These are phyloP conservation scores for Mortierella sp. DNA, from an alignment of 371 early-diverging fungal genomes.

Conservation along the genomic window DNA sequence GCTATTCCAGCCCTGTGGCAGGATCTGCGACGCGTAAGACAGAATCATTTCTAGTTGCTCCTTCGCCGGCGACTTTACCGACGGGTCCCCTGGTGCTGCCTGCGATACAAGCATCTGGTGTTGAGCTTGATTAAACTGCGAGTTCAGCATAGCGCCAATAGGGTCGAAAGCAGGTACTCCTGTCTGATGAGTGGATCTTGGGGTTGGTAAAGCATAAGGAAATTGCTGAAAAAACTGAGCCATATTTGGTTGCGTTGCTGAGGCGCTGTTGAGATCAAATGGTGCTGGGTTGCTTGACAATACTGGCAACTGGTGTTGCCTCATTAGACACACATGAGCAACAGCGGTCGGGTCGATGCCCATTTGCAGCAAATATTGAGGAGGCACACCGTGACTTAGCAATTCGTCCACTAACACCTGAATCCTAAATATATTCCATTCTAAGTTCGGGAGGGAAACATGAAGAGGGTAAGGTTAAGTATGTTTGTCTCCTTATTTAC, in stretches of 20 bases:
- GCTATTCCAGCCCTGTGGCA: constrained; percentile 12
- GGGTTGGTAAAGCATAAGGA: background rate
- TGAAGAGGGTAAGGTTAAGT: background rate
- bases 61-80: background rate
- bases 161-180: no score
- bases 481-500: background rate
- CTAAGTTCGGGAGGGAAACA: background rate
- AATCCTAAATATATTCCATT: background rate
- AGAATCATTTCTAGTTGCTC: constrained; percentile 26
- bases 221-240: background rate
- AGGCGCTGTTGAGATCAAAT: background rate
- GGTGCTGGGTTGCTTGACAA: background rate
- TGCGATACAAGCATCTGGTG: background rate
- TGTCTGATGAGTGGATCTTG: no score
- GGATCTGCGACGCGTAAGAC: constrained; percentile 15
- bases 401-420: constrained; percentile 16
- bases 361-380: constrained; percentile 19
- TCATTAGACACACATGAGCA: constrained; percentile 9
- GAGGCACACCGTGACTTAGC: constrained; percentile 21
- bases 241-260: background rate
- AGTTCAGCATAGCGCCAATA: background rate
- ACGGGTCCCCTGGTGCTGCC: background rate
- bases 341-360: constrained; percentile 17
- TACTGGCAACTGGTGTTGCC: background rate
- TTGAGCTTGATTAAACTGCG: background rate